Evolutionary conservation across 768 basidiomycete genomes (phyloP), one percentile per base, ranked within the genome.

Genomic region (Pisolithus microcarpus): DNA sequence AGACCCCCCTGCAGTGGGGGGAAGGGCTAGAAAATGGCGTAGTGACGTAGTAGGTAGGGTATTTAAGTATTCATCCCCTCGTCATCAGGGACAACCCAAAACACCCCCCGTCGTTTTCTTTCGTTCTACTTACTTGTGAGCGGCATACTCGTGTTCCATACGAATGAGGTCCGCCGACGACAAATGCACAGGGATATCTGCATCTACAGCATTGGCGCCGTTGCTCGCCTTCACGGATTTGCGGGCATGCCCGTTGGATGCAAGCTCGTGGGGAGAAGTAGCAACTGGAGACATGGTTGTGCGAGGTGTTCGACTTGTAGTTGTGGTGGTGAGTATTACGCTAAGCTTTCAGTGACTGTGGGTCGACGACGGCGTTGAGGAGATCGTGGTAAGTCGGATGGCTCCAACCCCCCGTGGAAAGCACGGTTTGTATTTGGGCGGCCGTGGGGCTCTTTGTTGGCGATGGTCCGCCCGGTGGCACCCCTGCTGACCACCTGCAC

Each of bases 141-240:
- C 91, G 28, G 85, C 84, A 60, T 85, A 77, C 62, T 86, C 76
- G 58, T 91, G 80, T 67, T 97, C 93, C 57, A 92, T 75, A 42
- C 74, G 72, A 56, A 97, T 88, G 42, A 92, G 76, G 38, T 86
- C 77, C 42, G 76, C 75, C n/a, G 85, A 85, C 10, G 77, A 73
- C 21, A 82, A 50, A 56, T 68, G 70, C 15, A 52, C 56, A 16
- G 51, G 15, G 0, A 19, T 18, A 48, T 19, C 34, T 13, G 34
- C 34, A 15, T 34, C 34, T 15, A 11, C 34, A 5, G 11, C 5
- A 34, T 34, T 44, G 30, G 16, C 45, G 15, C 36, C 48, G 16
- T 51, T 21, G 44, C 36, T 49, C 6, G 52, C 18, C 51, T 59
- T 63, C 51, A 43, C 11, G 19, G 49, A 28, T 28, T 67, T 61